A percentile compares a stretch with the other conserved stretches of the same genome.
Conservation (phyloP, 495 filamentous ascomycete genomes). For the Evernia prunastri region DNA sequence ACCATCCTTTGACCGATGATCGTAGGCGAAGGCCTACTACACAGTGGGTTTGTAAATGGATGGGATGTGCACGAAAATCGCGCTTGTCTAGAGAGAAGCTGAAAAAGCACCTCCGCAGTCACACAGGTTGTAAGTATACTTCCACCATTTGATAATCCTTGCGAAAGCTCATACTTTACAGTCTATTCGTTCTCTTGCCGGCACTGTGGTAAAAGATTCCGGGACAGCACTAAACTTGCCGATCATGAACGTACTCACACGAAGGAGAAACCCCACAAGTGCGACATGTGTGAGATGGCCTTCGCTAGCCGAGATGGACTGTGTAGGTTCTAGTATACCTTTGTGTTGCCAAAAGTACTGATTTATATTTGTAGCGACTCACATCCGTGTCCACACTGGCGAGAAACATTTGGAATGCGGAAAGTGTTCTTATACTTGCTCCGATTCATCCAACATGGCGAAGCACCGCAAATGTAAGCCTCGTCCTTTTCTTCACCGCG, state of each 20-base stretch:
- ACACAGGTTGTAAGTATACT: conserved; percentile 14
- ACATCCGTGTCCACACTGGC: conserved; percentile 46
- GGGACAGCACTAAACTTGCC: conserved; percentile 42
- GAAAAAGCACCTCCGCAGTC: conserved; percentile 17
- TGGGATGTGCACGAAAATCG: conserved; percentile 10
- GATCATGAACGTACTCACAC: conserved; percentile 50
- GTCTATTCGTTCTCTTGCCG: conserved; percentile 10
- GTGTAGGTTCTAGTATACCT: conserved; percentile 20
- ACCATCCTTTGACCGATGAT: neutral
- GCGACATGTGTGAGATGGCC: conserved; percentile 40
- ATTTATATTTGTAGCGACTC: conserved; percentile 36
- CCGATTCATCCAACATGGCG: conserved; percentile 24
- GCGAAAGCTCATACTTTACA: neutral
- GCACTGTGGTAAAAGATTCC: conserved; percentile 41
- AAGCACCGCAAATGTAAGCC: conserved; percentile 23
- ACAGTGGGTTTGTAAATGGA: conserved; percentile 16
- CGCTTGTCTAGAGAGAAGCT: conserved; percentile 9
- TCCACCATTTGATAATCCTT: neutral
- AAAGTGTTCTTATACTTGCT: conserved; percentile 20
- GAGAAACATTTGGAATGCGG: conserved; percentile 47
- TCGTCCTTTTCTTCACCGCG: neutral
- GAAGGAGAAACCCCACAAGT: conserved; percentile 46
- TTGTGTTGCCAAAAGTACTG: neutral
- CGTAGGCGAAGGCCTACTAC: neutral
- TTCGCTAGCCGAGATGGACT: conserved; percentile 46